Percentiles rank a stretch among this genome's conserved stretches.
Evolutionary conservation across 1,284 basidiomycete species (phyloP).

Genomic region (Anthracocystis walkeri): DNA sequence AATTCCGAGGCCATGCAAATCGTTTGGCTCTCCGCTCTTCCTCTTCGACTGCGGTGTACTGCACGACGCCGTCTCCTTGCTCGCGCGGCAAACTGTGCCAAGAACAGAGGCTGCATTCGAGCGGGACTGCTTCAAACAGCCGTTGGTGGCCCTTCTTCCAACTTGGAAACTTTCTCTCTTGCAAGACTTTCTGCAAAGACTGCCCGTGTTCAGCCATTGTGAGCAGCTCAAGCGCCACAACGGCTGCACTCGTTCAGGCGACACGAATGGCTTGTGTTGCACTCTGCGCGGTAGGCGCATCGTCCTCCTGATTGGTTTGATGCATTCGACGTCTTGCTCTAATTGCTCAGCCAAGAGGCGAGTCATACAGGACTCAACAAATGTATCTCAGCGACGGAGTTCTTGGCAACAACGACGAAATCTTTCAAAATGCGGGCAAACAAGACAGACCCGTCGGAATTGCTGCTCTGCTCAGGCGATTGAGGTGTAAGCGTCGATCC

Average conservation of each 20-base stretch:
- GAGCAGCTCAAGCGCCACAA: no score
- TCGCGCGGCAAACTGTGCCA: slow-evolving; percentile 1
- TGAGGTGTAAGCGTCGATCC: neutral
- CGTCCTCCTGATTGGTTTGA: no score
- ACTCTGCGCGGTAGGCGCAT: no score
- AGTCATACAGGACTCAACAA: neutral
- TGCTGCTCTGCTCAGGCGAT: no score
- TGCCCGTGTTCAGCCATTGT: no score
- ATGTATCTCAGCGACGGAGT: slow-evolving; percentile 4
- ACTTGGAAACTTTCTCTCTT: no score
- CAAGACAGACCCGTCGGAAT: neutral
- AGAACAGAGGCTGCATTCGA: slow-evolving; percentile 12
- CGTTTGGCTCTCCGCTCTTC: slow-evolving; percentile 3
- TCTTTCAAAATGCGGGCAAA: no score
- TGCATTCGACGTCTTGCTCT: no score
- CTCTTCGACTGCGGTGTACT: neutral
- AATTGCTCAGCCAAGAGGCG: no score
- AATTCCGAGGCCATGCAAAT: slow-evolving; percentile 3
- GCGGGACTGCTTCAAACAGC: neutral
- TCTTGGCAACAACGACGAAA: slow-evolving; percentile 6
- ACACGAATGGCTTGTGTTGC: no score
- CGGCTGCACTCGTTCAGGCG: no score
- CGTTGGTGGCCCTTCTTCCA: neutral
- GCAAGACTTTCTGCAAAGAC: no score
- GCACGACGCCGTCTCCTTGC: neutral